A percentile compares a stretch with the other conserved stretches of the same genome.
phyloP scores from a whole-genome alignment of 2,329 filamentous ascomycete species.

The Aureobasidium leucospermi region DNA sequence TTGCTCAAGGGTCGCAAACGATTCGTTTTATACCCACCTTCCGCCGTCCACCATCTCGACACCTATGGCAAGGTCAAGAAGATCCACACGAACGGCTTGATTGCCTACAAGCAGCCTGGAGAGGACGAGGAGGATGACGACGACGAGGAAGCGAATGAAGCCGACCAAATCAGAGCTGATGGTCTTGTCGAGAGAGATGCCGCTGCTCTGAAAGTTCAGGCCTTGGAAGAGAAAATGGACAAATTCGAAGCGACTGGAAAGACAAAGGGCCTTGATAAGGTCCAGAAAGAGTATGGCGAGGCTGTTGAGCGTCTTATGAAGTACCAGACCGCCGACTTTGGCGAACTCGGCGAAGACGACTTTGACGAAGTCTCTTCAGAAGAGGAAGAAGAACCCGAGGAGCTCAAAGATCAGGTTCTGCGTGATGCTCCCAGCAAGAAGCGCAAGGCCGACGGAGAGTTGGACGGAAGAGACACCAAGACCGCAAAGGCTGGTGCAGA shows the following conservation, averaged over 20 bases:
- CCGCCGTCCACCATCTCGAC: neutral
- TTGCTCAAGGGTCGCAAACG: constrained; percentile 11
- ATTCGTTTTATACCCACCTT: constrained; percentile 7
- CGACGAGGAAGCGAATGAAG: neutral
- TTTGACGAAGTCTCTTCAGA: neutral
- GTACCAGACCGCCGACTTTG: constrained; percentile 3
- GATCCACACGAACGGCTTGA: constrained; percentile 8
- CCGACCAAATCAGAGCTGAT: constrained; percentile 8
- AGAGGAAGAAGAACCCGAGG: constrained; percentile 5
- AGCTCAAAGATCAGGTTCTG: constrained; percentile 1
- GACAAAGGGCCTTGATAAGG: neutral
- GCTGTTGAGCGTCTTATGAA: constrained; percentile 8
- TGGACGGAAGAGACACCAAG: neutral
- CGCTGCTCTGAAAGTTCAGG: neutral
- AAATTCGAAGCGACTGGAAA: neutral
- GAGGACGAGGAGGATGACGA: neutral
- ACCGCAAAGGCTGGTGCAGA: neutral
- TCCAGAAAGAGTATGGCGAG: neutral
- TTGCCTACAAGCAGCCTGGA: constrained; percentile 9
- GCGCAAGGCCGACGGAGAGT: neutral
- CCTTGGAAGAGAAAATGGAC: constrained; percentile 6
- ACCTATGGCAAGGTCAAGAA: constrained; percentile 1
- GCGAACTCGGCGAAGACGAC: constrained; percentile 5
- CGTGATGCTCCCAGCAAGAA: neutral
- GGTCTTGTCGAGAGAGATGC: constrained; percentile 9